Conservation (phyloP, 192 early-diverging fungal species). For the Martensiomyces pterosporus region DNA sequence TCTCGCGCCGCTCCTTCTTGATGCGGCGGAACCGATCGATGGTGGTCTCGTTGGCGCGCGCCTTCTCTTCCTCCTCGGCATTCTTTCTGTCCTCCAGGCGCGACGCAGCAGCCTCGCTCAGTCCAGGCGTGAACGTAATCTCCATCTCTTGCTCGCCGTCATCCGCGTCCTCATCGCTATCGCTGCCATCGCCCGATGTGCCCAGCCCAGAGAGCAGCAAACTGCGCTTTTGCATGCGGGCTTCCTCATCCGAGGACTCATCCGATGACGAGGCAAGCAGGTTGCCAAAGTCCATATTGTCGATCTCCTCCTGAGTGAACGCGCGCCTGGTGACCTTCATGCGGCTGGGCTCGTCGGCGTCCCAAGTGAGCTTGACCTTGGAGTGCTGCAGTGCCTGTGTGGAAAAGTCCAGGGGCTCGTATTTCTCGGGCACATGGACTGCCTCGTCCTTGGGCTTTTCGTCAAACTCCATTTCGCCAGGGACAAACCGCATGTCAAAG, state of each 20-base stretch:
- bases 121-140: constrained; percentile 91
- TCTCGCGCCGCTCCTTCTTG: constrained; percentile 73
- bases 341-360: constrained; percentile 86
- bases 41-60: constrained; percentile 65
- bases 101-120: constrained; percentile 63
- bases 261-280: constrained; percentile 77
- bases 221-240: constrained; percentile 36
- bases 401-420: constrained; percentile 65
- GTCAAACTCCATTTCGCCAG: constrained; percentile 84
- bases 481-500: constrained; percentile 92
- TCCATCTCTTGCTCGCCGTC: constrained; percentile 73
- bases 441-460: constrained; percentile 64
- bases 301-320: constrained; percentile 84
- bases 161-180: constrained; percentile 20
- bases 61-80: constrained; percentile 30
- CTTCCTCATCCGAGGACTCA: constrained; percentile 58
- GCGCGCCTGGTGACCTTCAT: constrained; percentile 71
- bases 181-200: constrained; percentile 24
- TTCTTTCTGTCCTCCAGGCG: constrained; percentile 55
- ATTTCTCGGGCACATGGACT: constrained; percentile 58
- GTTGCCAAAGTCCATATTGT: constrained; percentile 87
- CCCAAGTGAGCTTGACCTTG: constrained; percentile 94
- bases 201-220: constrained; percentile 28
- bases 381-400: constrained; percentile 87
- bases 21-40: constrained; percentile 81